These are phyloP conservation scores for Globomyces sp. DNA, from an alignment of 371 early-diverging fungal species.

Conservation along the genomic window DNA sequence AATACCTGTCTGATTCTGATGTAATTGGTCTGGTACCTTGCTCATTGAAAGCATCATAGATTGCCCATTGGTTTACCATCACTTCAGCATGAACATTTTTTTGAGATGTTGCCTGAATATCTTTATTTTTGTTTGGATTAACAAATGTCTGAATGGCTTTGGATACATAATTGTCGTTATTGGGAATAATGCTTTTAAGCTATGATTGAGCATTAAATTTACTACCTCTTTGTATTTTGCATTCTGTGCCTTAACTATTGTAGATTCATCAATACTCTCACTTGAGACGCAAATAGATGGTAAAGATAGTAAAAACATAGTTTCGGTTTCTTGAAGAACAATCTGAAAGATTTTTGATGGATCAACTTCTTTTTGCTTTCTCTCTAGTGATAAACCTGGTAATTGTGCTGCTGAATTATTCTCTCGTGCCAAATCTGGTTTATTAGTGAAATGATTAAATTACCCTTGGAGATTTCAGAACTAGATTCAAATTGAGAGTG, in stretches of 20 bases:
- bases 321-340: conserved; percentile 44
- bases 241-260: conserved; percentile 37
- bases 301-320: conserved; percentile 40
- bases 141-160: conserved; percentile 48
- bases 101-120: conserved; percentile 44
- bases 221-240: conserved; percentile 45
- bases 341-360: conserved; percentile 33
- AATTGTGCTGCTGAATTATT: neutral
- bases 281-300: conserved; percentile 40
- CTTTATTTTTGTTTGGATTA: conserved; percentile 45
- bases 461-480: conserved; percentile 7
- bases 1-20: neutral
- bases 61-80: conserved; percentile 42
- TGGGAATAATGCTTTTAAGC: conserved; percentile 22
- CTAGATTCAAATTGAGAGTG: conserved; percentile 26
- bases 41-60: conserved; percentile 41
- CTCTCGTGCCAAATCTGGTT: conserved; percentile 14
- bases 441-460: neutral
- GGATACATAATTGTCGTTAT: conserved; percentile 48
- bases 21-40: neutral
- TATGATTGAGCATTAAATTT: neutral
- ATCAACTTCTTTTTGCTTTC: conserved; percentile 28
- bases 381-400: conserved; percentile 12
- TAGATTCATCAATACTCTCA: conserved; percentile 41
- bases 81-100: conserved; percentile 37